Conservation (phyloP, 208 protist species). For the Strigomonas galati region DNA sequence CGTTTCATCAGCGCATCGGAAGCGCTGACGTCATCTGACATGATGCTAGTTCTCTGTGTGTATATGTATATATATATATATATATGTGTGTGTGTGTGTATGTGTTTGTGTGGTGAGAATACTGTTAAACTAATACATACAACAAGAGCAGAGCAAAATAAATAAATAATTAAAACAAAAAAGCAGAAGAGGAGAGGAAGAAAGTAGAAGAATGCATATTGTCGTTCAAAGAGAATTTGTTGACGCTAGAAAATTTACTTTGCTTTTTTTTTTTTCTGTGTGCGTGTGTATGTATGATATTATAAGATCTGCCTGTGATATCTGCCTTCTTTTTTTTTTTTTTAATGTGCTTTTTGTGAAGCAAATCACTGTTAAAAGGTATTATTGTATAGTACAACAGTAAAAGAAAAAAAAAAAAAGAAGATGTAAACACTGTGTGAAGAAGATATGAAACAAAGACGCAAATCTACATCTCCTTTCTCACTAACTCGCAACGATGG, state of each 20-base stretch:
- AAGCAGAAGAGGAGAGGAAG: slow-evolving; percentile 2
- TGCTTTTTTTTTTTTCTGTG: too few relatives aligned
- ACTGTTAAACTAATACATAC: too few relatives aligned
- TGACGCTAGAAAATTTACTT: too few relatives aligned
- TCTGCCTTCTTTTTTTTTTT: neutral
- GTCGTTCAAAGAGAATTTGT: too few relatives aligned
- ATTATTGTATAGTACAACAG: too few relatives aligned
- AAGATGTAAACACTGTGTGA: neutral
- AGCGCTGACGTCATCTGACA: neutral
- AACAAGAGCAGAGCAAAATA: neutral
- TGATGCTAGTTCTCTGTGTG: neutral
- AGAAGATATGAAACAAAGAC: neutral
- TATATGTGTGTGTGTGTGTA: too few relatives aligned
- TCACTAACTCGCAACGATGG: slow-evolving; percentile 22
- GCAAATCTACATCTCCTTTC: too few relatives aligned
- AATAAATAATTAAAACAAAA: neutral
- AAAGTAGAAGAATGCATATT: too few relatives aligned
- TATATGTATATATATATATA: too few relatives aligned
- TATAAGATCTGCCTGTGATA: neutral
- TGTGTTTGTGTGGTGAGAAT: too few relatives aligned
- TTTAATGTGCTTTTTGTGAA: neutral
- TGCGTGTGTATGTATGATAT: too few relatives aligned
- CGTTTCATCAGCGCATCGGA: slow-evolving; percentile 39
- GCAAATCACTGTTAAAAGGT: too few relatives aligned
- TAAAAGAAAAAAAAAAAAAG: neutral